phyloP scores from a whole-genome alignment of 2,329 filamentous ascomycete species.

The Fusarium sp. region DNA sequence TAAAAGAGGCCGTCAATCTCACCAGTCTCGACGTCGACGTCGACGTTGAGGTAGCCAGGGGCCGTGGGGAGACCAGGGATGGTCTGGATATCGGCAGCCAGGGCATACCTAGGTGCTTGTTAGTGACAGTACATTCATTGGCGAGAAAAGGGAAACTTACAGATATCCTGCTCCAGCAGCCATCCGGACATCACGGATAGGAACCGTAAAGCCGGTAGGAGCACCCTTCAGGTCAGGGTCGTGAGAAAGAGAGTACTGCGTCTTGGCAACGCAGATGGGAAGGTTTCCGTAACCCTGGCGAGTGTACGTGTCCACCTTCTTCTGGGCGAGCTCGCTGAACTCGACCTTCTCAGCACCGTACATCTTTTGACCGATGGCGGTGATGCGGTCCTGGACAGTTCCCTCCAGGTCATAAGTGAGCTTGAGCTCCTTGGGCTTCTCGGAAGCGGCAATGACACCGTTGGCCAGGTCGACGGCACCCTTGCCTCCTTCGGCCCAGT shows the following conservation, averaged over 20 bases:
- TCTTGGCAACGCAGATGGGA: conserved; percentile 98
- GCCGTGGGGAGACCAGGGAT: conserved; percentile 96
- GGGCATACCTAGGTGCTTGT: conserved; percentile 75
- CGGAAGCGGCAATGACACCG: conserved; percentile 84
- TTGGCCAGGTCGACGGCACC: conserved; percentile 91
- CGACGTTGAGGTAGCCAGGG: conserved; percentile 94
- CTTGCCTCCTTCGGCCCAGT: conserved; percentile 95
- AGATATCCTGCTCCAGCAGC: conserved; percentile 94
- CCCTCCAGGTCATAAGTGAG: conserved; percentile 86
- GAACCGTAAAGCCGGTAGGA: conserved; percentile 92
- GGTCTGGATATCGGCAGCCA: conserved; percentile 97
- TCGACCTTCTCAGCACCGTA: conserved; percentile 92
- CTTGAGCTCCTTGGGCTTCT: conserved; percentile 88
- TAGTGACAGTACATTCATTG: conserved; percentile 47
- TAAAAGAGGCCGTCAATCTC: conserved; percentile 93
- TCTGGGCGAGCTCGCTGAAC: conserved; percentile 93
- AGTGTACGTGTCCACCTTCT: conserved; percentile 96
- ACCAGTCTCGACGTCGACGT: conserved; percentile 84
- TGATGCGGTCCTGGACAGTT: conserved; percentile 88
- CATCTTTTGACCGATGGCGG: conserved; percentile 91
- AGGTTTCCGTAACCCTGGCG: conserved; percentile 92
- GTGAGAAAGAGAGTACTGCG: conserved; percentile 95
- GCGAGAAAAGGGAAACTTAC: conserved; percentile 60
- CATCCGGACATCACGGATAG: conserved; percentile 93
- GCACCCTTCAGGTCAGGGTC: conserved; percentile 95